Conservation (phyloP, 2,329 filamentous ascomycete genomes). For the Fusarium lateritium region DNA sequence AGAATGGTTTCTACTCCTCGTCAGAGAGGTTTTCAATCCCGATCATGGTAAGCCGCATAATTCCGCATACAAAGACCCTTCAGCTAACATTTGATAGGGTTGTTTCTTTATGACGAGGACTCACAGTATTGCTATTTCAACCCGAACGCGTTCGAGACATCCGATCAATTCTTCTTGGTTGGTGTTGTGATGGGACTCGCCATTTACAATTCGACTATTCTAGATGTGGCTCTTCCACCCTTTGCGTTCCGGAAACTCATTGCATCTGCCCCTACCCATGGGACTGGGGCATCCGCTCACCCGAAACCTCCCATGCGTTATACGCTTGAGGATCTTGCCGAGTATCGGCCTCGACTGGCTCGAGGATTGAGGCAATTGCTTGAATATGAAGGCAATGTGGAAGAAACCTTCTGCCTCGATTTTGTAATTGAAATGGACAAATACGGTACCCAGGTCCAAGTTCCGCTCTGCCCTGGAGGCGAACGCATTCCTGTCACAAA, state of each 20-base stretch:
- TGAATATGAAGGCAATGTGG: constrained; percentile 87
- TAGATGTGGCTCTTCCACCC: constrained; percentile 89
- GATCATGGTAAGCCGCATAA: constrained; percentile 78
- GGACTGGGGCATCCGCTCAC: constrained; percentile 68
- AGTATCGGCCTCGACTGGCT: constrained; percentile 83
- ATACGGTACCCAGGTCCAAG: constrained; percentile 77
- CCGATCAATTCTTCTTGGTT: constrained; percentile 92
- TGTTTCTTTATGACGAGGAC: constrained; percentile 93
- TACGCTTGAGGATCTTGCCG: constrained; percentile 84
- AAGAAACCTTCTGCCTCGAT: constrained; percentile 83
- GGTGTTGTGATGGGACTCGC: constrained; percentile 90
- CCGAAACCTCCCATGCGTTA: constrained; percentile 77
- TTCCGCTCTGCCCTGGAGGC: constrained; percentile 82
- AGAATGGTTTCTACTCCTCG: constrained; percentile 93
- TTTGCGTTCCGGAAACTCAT: constrained; percentile 92
- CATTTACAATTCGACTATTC: constrained; percentile 94
- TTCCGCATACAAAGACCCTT: constrained; percentile 7
- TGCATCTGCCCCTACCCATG: constrained; percentile 77
- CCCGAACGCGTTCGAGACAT: constrained; percentile 88
- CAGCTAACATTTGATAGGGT: constrained; percentile 66
- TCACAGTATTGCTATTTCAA: constrained; percentile 96
- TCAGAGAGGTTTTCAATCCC: constrained; percentile 91
- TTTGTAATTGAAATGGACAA: constrained; percentile 84
- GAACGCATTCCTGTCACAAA: constrained; percentile 86
- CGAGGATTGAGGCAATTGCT: constrained; percentile 82